Percentiles rank a stretch among this genome's conserved stretches.
Conservation (phyloP, 2,329 filamentous ascomycete genomes). For the Lecanicillium sp. region DNA sequence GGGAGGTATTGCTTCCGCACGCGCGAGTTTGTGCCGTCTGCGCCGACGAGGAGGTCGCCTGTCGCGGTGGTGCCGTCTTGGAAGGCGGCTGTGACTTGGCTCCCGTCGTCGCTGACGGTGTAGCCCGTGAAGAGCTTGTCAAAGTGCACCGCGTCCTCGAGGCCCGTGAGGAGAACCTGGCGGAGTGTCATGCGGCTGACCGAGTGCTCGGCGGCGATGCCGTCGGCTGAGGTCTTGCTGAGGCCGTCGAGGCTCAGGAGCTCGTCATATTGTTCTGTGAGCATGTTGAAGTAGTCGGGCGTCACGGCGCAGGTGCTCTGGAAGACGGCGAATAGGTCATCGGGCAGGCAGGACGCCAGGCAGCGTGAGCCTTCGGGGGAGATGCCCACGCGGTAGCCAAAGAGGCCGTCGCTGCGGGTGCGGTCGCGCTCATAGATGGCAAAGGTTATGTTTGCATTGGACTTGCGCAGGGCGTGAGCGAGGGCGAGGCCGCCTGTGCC, state of each 20-base stretch:
- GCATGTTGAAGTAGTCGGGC: slow-evolving; percentile 10
- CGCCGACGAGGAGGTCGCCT: slow-evolving; percentile 11
- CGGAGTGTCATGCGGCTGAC: slow-evolving; percentile 13
- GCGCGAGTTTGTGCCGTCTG: slow-evolving; percentile 11
- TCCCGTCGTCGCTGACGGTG: slow-evolving; percentile 7
- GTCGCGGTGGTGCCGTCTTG: slow-evolving; percentile 9
- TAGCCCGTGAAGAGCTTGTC: slow-evolving; percentile 10
- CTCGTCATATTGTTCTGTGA: slow-evolving; percentile 9
- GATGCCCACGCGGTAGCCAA: slow-evolving; percentile 15
- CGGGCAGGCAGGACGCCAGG: slow-evolving; percentile 9
- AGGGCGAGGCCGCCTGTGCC: slow-evolving; percentile 13
- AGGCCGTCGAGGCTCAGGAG: slow-evolving; percentile 8
- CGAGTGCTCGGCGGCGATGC: slow-evolving; percentile 10
- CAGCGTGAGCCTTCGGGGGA: slow-evolving; percentile 13
- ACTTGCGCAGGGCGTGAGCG: slow-evolving; percentile 11
- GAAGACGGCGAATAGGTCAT: slow-evolving; percentile 11
- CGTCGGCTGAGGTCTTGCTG: slow-evolving; percentile 7
- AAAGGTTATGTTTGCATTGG: slow-evolving; percentile 8
- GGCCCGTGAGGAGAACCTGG: slow-evolving; percentile 11
- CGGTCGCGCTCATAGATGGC: slow-evolving; percentile 13
- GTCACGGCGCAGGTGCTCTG: slow-evolving; percentile 9
- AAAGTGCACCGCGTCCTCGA: slow-evolving; percentile 11
- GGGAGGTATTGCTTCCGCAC: slow-evolving; percentile 12
- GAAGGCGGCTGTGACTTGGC: slow-evolving; percentile 10
- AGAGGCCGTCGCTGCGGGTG: slow-evolving; percentile 11